These are phyloP conservation scores for Saccharomyces kudriavzevii DNA, from an alignment of 805 yeast genomes.

Conservation along the genomic window DNA sequence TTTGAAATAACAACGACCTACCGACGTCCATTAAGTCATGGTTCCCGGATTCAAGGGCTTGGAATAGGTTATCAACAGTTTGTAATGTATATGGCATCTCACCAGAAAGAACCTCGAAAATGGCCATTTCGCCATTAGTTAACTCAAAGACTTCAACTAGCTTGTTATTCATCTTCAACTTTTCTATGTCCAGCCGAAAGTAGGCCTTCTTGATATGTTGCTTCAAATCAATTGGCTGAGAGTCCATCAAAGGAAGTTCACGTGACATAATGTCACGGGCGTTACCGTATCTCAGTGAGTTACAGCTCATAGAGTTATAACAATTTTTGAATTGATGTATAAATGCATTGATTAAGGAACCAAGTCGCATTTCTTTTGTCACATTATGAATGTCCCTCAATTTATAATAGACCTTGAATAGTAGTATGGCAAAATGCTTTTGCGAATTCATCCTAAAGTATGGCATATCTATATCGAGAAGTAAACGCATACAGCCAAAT, in stretches of 20 bases:
- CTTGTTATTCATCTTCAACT: slow-evolving; percentile 10
- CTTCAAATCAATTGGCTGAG: slow-evolving; percentile 13
- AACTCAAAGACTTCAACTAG: slow-evolving; percentile 24
- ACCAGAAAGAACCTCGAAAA: slow-evolving; percentile 21
- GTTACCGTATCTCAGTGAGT: slow-evolving; percentile 14
- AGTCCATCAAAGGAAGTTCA: slow-evolving; percentile 9
- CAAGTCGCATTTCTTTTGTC: slow-evolving; percentile 6
- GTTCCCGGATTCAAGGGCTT: slow-evolving; percentile 8
- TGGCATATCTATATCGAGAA: slow-evolving; percentile 9
- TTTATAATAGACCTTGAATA: slow-evolving; percentile 6
- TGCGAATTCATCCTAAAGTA: slow-evolving; percentile 10
- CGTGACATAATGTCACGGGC: slow-evolving; percentile 22
- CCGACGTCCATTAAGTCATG: slow-evolving; percentile 15
- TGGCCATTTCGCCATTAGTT: slow-evolving; percentile 20
- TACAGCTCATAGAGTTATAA: slow-evolving; percentile 11
- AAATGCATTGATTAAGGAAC: slow-evolving; percentile 12
- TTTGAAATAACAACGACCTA: slow-evolving; percentile 22
- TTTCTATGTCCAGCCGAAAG: slow-evolving; percentile 16
- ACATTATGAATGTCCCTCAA: slow-evolving; percentile 6
- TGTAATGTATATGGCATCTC: slow-evolving; percentile 6
- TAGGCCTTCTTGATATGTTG: slow-evolving; percentile 15
- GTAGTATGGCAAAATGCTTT: slow-evolving; percentile 8
- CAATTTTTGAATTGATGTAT: slow-evolving; percentile 11
- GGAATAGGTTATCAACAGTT: slow-evolving; percentile 7
- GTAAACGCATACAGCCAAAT: slow-evolving; percentile 7